phyloP scores from a whole-genome alignment of 768 basidiomycete genomes.

The Boletellus emodensis region DNA sequence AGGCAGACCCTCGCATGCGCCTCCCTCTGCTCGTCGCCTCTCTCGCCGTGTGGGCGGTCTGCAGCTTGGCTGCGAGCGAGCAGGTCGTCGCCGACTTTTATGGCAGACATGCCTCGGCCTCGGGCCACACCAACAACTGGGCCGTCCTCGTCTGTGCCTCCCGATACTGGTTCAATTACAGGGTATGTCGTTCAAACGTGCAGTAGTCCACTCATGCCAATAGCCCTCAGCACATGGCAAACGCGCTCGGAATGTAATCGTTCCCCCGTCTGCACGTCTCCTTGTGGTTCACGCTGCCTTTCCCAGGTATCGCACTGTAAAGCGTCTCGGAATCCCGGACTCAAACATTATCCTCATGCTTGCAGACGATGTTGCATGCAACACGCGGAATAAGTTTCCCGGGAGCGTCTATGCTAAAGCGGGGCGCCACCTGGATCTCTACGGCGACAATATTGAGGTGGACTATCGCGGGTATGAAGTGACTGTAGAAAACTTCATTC shows the following conservation, averaged over 20 bases:
- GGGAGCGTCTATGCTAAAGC: slow-evolving; percentile 91
- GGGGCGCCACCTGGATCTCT: slow-evolving; percentile 79
- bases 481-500: slow-evolving; percentile 92
- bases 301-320: slow-evolving; percentile 92
- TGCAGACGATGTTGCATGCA: slow-evolving; percentile 94
- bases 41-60: slow-evolving; percentile 35
- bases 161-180: slow-evolving; percentile 97
- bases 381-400: slow-evolving; percentile 86
- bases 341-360: slow-evolving; percentile 99
- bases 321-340: slow-evolving; percentile 96
- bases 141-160: slow-evolving; percentile 94
- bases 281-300: slow-evolving; percentile 2
- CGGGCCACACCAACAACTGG: slow-evolving; percentile 93
- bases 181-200: slow-evolving; percentile 49
- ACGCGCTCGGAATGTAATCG: slow-evolving; percentile 91
- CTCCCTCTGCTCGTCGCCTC: slow-evolving; percentile 30
- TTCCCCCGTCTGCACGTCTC: background rate
- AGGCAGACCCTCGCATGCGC: slow-evolving; percentile 19
- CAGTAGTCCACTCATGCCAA: background rate
- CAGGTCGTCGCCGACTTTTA: slow-evolving; percentile 47
- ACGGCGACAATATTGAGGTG: slow-evolving; percentile 96
- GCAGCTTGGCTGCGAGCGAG: slow-evolving; percentile 28
- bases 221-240: slow-evolving; percentile 87
- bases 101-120: slow-evolving; percentile 33
- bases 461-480: slow-evolving; percentile 99